Evolutionary conservation across 2,329 filamentous ascomycete species (phyloP).

Genomic region (Clonostachys sp.): DNA sequence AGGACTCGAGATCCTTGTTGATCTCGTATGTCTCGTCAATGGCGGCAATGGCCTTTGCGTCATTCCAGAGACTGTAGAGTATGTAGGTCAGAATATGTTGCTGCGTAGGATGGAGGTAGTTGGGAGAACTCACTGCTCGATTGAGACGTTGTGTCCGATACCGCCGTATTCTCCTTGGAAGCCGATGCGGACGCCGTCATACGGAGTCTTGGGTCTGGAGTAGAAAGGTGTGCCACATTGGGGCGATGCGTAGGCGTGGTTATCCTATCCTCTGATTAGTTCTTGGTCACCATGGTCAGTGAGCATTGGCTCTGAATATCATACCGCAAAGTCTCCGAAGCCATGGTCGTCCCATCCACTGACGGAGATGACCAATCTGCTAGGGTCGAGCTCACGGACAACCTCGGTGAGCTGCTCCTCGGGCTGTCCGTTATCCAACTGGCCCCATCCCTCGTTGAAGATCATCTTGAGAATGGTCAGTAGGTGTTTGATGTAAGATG

Average conservation of each 20-base stretch:
- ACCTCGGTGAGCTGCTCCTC: constrained; percentile 52
- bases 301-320: neutral
- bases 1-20: constrained; percentile 48
- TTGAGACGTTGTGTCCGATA: constrained; percentile 59
- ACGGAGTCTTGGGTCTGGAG: constrained; percentile 49
- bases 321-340: constrained; percentile 49
- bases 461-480: constrained; percentile 38
- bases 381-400: constrained; percentile 55
- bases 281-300: neutral
- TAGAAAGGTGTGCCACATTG: constrained; percentile 69
- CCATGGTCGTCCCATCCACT: constrained; percentile 67
- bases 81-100: neutral
- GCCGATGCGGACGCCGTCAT: constrained; percentile 55
- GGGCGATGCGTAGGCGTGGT: constrained; percentile 67
- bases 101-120: neutral
- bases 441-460: constrained; percentile 72
- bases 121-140: constrained; percentile 44
- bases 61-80: constrained; percentile 56
- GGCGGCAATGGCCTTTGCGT: constrained; percentile 47
- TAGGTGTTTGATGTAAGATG: no score
- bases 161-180: constrained; percentile 71
- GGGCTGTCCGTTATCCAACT: constrained; percentile 42
- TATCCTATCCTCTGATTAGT: constrained; percentile 38
- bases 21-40: constrained; percentile 69
- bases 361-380: constrained; percentile 57